Conservation (phyloP, 495 filamentous ascomycete genomes). For the Chaetomidium leptoderma region DNA sequence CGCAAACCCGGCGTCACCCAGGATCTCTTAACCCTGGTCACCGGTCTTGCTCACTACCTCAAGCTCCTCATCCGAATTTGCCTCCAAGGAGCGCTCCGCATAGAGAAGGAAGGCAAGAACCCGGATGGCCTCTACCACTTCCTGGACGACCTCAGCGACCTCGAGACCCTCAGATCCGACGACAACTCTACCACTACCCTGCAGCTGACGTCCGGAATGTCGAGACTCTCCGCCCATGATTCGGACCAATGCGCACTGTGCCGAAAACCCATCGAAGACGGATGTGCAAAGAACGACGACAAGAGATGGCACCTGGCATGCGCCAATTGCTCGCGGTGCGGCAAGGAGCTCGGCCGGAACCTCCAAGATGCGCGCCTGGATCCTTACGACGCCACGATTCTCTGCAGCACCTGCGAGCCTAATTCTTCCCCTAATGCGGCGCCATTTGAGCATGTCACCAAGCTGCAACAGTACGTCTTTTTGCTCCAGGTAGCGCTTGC, state of each 20-base stretch:
- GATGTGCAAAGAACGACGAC: constrained; percentile 68
- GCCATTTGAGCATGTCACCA: constrained; percentile 61
- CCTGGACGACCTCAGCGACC: constrained; percentile 70
- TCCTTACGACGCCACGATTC: constrained; percentile 57
- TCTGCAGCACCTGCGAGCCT: constrained; percentile 61
- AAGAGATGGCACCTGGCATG: constrained; percentile 81
- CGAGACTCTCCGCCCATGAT: constrained; percentile 66
- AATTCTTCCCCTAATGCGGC: constrained; percentile 33
- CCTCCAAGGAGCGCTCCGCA: constrained; percentile 84
- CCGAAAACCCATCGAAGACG: constrained; percentile 86
- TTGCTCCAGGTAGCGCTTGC: constrained; percentile 88
- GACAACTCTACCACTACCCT: constrained; percentile 56
- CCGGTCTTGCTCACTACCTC: constrained; percentile 94
- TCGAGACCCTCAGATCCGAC: constrained; percentile 66
- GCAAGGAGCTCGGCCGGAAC: constrained; percentile 61
- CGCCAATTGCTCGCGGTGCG: constrained; percentile 70
- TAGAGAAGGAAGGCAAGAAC: constrained; percentile 76
- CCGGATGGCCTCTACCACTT: constrained; percentile 74
- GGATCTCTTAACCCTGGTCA: constrained; percentile 90
- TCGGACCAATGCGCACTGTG: constrained; percentile 80
- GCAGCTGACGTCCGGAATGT: constrained; percentile 67
- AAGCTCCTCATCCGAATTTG: constrained; percentile 97
- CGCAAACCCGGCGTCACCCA: constrained; percentile 93
- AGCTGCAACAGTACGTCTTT: constrained; percentile 91
- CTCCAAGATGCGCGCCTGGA: constrained; percentile 63